These are phyloP conservation scores for Neurospora tetrasperma DNA, from an alignment of 495 filamentous ascomycete species.

Conservation along the genomic window DNA sequence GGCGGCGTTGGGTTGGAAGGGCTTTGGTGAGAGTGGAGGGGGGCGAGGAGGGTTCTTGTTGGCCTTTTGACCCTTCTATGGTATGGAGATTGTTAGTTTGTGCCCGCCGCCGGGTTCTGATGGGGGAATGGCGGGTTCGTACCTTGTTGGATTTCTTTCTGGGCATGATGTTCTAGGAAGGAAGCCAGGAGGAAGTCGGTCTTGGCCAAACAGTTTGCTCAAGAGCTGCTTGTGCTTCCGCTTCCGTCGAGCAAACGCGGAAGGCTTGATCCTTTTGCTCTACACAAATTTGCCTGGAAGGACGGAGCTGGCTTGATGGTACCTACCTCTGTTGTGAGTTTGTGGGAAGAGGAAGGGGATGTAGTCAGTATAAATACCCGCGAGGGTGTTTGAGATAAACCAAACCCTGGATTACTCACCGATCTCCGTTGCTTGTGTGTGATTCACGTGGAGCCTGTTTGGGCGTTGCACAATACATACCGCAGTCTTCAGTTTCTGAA, in stretches of 20 bases:
- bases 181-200: too few relatives aligned
- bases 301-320: too few relatives aligned
- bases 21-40: background rate
- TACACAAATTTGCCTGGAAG: background rate
- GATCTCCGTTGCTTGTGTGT: background rate
- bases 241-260: background rate
- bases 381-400: background rate
- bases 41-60: background rate
- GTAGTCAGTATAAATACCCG: background rate
- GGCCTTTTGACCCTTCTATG: background rate
- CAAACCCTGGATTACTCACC: background rate
- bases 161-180: too few relatives aligned
- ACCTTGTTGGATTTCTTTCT: background rate
- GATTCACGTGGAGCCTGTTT: background rate
- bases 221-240: background rate
- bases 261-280: background rate
- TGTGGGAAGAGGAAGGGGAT: background rate
- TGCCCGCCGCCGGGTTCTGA: background rate
- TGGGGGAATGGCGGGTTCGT: background rate
- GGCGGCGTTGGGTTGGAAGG: background rate
- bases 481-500: background rate
- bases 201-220: background rate
- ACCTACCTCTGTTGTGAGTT: background rate
- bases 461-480: too few relatives aligned
- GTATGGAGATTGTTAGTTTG: fast-evolving